Percentiles rank a stretch among this genome's conserved stretches.
phyloP scores from a whole-genome alignment of 495 filamentous ascomycete species.

The Aspergillus funiculosus region DNA sequence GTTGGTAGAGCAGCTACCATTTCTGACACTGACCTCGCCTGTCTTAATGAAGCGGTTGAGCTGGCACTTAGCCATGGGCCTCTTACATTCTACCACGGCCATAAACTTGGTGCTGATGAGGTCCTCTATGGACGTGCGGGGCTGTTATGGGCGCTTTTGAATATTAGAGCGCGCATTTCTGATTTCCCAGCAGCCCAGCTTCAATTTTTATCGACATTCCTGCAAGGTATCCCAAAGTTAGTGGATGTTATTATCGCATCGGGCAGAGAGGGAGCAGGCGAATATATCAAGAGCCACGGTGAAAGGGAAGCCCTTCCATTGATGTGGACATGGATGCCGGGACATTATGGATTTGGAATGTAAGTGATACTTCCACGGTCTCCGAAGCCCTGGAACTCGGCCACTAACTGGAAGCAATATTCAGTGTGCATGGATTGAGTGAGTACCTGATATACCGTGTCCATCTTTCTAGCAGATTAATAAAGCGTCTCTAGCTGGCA shows the following conservation, averaged over 20 bases:
- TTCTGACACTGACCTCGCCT: constrained; percentile 22
- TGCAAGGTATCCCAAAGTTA: constrained; percentile 26
- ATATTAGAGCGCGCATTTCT: constrained; percentile 25
- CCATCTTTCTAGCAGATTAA: not conserved
- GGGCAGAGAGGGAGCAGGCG: constrained; percentile 30
- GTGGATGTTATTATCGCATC: constrained; percentile 32
- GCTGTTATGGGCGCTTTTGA: constrained; percentile 38
- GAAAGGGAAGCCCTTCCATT: constrained; percentile 33
- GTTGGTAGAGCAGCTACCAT: constrained; percentile 18
- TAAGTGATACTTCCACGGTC: constrained; percentile 26
- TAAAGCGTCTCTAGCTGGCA: constrained; percentile 27
- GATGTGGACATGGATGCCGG: constrained; percentile 46
- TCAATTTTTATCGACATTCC: constrained; percentile 18
- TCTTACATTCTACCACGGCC: constrained; percentile 27
- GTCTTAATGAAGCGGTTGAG: constrained; percentile 27
- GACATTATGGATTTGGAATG: constrained; percentile 38
- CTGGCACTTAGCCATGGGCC: constrained; percentile 30
- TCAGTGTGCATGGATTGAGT: constrained; percentile 33
- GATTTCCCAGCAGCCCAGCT: constrained; percentile 13
- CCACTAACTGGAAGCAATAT: constrained; percentile 2
- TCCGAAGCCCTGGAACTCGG: not conserved
- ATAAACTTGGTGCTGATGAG: constrained; percentile 37
- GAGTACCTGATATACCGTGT: constrained; percentile 11
- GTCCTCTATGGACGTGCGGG: constrained; percentile 41
- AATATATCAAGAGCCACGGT: constrained; percentile 28